phyloP scores from a whole-genome alignment of 2,329 filamentous ascomycete genomes.

The Alternaria sp. region DNA sequence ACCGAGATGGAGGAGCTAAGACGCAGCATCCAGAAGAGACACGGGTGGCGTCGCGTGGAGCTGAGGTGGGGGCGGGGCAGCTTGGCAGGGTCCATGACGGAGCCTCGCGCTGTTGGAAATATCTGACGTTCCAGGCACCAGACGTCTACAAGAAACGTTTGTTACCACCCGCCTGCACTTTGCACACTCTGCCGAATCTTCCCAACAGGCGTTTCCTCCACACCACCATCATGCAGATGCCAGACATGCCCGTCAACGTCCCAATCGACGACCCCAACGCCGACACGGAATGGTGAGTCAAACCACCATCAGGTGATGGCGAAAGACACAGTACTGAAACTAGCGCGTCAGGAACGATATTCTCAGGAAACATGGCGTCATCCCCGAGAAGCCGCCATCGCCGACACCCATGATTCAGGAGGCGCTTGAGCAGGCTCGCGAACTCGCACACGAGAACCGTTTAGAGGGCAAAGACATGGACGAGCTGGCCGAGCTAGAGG shows the following conservation, averaged over 20 bases:
- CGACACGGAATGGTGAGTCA: slow-evolving; percentile 87
- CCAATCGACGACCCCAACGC: slow-evolving; percentile 94
- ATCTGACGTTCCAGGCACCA: slow-evolving; percentile 21
- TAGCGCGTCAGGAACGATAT: slow-evolving; percentile 83
- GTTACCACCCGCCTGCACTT: not conserved
- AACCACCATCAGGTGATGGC: not conserved
- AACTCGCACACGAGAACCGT: slow-evolving; percentile 87
- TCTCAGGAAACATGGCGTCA: slow-evolving; percentile 92
- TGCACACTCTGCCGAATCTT: slow-evolving; percentile 31
- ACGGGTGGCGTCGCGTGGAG: not conserved
- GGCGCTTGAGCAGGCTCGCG: slow-evolving; percentile 81
- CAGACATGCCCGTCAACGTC: slow-evolving; percentile 71
- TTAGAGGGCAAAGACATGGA: slow-evolving; percentile 94
- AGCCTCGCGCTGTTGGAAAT: slow-evolving; percentile 17
- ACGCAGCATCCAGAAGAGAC: not conserved
- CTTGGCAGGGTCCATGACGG: slow-evolving; percentile 24
- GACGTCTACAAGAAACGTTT: not conserved
- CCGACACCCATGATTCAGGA: slow-evolving; percentile 97
- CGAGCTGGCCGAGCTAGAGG: slow-evolving; percentile 90
- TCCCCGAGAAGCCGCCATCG: slow-evolving; percentile 96
- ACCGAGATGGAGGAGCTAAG: not conserved
- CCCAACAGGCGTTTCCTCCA: too few relatives aligned
- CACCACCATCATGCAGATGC: slow-evolving; percentile 44
- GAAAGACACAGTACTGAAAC: not conserved
- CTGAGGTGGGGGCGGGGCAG: slow-evolving; percentile 32